Percentiles rank a stretch among this genome's conserved stretches.
Evolutionary conservation across 2,329 filamentous ascomycete species (phyloP).

Genomic region (Fusarium acutatum): DNA sequence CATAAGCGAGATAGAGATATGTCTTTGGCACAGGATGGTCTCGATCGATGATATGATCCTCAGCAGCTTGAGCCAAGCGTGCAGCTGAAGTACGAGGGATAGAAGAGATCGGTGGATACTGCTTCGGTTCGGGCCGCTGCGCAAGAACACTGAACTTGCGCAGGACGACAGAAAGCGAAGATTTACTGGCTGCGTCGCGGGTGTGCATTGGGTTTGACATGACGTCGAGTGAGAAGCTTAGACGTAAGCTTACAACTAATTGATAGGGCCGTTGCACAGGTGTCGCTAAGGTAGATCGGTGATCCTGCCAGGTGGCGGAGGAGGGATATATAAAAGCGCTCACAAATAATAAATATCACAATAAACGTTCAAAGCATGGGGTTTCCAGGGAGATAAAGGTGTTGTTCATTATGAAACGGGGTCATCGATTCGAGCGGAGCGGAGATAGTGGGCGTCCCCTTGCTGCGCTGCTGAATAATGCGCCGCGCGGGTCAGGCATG

Average conservation of each 20-base stretch:
- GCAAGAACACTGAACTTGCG: constrained; percentile 38
- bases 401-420: background rate
- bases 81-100: constrained; percentile 45
- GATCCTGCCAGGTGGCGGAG: background rate
- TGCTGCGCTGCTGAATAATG: constrained; percentile 29
- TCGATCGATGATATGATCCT: constrained; percentile 35
- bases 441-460: constrained; percentile 19
- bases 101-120: constrained; percentile 44
- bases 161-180: constrained; percentile 27
- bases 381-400: background rate
- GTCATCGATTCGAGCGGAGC: constrained; percentile 18
- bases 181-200: constrained; percentile 6
- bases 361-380: background rate
- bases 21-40: constrained; percentile 51
- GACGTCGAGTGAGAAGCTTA: background rate
- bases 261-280: background rate
- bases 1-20: constrained; percentile 86
- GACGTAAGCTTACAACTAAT: constrained; percentile 14
- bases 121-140: constrained; percentile 27
- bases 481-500: background rate
- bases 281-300: background rate
- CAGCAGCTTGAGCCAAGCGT: constrained; percentile 44
- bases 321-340: background rate
- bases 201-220: constrained; percentile 23
- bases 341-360: background rate